Evolutionary conservation across 1,284 basidiomycete genomes (phyloP), one percentile per base, ranked within the genome.

Genomic region (Anthracocystis panici-leucophaei): DNA sequence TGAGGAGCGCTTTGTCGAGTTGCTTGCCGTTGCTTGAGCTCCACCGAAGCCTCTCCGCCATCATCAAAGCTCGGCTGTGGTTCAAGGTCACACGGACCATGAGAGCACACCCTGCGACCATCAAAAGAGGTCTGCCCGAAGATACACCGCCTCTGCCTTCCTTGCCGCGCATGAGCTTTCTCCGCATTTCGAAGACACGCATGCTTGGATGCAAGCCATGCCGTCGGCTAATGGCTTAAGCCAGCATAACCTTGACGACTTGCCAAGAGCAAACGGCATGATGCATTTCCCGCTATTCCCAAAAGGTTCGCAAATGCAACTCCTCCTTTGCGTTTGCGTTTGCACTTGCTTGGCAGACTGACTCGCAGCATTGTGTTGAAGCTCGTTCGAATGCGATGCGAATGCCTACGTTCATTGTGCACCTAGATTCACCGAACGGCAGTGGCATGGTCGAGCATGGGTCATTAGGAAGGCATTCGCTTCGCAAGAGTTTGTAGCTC

Each of bases 131-230:
- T 42, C 51, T 46, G 51, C 10, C 63, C 63, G 63, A 59, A 51
- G 63, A 59, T 56, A 8, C 57, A 49, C 64, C 64, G 64, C 25
- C 57, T 50, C 63, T 44, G 55, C 60, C 21, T 55, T 40, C 21
- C 33, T 46, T 45, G 54, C 58, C 45, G 27, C 59, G n/a, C n/a
- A 53, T 14, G 33, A 38, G 35, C 35, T 38, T 38, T 16, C 35
- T 38, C 35, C 35, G 35, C 35, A 38, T 38, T 12, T 16, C 14
- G 12, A 38, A 38, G 35, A 16, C 33, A n/a, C n/a, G n/a, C 29
- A 11, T 9, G 45, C 31, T 46, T 41, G 11, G 51, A 48, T 54
- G 52, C 60, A 62, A 21, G 21, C 23, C 29, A 35, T 38, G 35
- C 61, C 60, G 60, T 56, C 52, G 53, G 46, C 49, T 18, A 38